A percentile compares a stretch with the other conserved stretches of the same genome.
Evolutionary conservation across 2,329 filamentous ascomycete species (phyloP).

Genomic region (Xylariomycetidae sp.): DNA sequence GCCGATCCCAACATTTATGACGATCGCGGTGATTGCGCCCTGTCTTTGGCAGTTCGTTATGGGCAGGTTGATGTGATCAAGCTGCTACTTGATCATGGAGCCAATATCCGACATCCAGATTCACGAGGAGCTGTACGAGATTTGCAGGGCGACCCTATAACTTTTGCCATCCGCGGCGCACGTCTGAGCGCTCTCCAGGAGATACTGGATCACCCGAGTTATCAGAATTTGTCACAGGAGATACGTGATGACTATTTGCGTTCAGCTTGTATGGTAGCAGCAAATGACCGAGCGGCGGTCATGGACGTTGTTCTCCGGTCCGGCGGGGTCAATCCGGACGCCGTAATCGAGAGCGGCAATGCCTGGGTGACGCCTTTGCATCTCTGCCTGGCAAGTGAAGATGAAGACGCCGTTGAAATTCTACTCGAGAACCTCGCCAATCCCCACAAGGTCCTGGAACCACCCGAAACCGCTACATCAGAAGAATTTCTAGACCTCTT

Average conservation of each 20-base stretch:
- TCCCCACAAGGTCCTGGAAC: slow-evolving; percentile 11
- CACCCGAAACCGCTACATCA: too few relatives aligned
- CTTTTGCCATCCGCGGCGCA: background rate
- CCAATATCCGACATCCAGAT: too few relatives aligned
- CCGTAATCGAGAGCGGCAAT: too few relatives aligned
- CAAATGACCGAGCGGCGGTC: too few relatives aligned
- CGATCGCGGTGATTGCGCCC: background rate
- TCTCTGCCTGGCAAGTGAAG: slow-evolving; percentile 9
- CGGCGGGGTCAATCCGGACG: too few relatives aligned
- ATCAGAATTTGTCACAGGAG: too few relatives aligned
- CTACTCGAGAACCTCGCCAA: slow-evolving; percentile 4
- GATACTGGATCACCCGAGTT: slow-evolving; percentile 8
- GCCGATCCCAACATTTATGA: slow-evolving; percentile 13
- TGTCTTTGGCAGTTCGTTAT: slow-evolving; percentile 2
- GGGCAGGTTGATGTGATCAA: slow-evolving; percentile 3
- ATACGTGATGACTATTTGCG: too few relatives aligned
- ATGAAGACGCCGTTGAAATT: slow-evolving; percentile 7
- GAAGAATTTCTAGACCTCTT: slow-evolving; percentile 1
- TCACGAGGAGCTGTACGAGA: too few relatives aligned
- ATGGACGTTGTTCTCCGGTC: too few relatives aligned
- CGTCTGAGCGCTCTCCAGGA: background rate
- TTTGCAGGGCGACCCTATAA: too few relatives aligned
- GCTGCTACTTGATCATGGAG: slow-evolving; percentile 14
- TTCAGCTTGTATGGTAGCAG: too few relatives aligned
- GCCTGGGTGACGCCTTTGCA: too few relatives aligned